phyloP scores from a whole-genome alignment of 2,329 filamentous ascomycete genomes.

The Metarhizium anisopliae region DNA sequence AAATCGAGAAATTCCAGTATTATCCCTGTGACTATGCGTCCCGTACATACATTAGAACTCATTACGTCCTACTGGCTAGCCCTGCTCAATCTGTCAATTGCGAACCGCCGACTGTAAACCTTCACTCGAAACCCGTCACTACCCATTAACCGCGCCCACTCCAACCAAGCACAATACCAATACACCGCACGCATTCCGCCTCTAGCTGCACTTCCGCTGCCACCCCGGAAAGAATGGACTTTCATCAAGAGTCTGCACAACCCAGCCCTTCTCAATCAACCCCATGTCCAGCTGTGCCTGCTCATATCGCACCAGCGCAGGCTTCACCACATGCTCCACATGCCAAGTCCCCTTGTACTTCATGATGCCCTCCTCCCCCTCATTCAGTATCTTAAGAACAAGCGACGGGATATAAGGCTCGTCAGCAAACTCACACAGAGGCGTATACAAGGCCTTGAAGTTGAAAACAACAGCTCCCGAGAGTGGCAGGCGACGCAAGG shows the following conservation, averaged over 20 bases:
- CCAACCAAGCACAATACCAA: too few relatives aligned
- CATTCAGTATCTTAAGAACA: constrained; percentile 56
- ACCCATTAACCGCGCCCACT: too few relatives aligned
- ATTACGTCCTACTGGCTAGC: too few relatives aligned
- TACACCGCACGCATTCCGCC: too few relatives aligned
- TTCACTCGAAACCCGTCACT: too few relatives aligned
- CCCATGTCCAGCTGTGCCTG: constrained; percentile 57
- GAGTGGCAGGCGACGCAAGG: constrained; percentile 66
- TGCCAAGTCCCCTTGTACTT: constrained; percentile 79
- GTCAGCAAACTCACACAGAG: constrained; percentile 56
- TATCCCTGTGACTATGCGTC: too few relatives aligned
- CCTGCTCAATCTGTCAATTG: too few relatives aligned
- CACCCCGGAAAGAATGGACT: constrained; percentile 69
- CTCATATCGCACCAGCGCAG: constrained; percentile 53
- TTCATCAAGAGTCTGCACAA: constrained; percentile 60
- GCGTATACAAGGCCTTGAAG: constrained; percentile 81
- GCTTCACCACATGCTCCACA: constrained; percentile 63
- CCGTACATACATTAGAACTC: too few relatives aligned
- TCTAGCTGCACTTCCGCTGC: constrained; percentile 25
- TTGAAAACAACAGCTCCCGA: constrained; percentile 74
- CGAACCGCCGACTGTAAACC: too few relatives aligned
- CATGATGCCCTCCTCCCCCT: constrained; percentile 58
- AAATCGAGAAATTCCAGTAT: too few relatives aligned
- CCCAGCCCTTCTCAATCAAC: constrained; percentile 52
- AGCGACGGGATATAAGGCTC: constrained; percentile 67